Base-by-base conservation (phyloP, 345 rosid genomes). In the Moringa oleifera region DNA sequence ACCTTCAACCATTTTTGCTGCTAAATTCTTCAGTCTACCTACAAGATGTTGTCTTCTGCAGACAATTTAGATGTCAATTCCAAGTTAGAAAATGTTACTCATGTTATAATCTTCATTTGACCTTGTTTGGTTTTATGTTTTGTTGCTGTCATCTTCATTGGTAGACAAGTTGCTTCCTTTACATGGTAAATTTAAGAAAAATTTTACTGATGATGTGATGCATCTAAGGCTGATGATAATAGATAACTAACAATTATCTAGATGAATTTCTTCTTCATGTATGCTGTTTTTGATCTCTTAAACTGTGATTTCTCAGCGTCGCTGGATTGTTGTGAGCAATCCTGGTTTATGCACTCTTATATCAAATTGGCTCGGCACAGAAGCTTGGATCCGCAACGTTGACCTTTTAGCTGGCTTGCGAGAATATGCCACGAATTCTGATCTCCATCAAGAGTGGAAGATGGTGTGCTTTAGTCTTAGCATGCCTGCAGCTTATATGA, bases 301-400 rank as follows among this genome's bases (percentile, higher is more conserved):
- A 41, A 25, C 15, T 71, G 23, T 65, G 57, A 51, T 64, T 61
- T 69, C 65, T 68, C 79, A 80, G 84, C 77, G 80, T 53, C 79
- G 83, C 24, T 79, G 83, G 83, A 73, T 79, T 62, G 83, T 79
- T 23, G 83, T 79, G 59, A 76, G 81, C 78, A 79, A 76, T 66
- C 83, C 83, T 46, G 65, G 76, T 68, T 76, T 79, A 61, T 76
- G 74, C 71, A 66, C 70, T 47, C 76, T 79, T 64, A 76, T 79
- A 63, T 67, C 83, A 52, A 79, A 79, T 63, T 79, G 83, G 83
- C 81, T 79, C 51, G 80, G 79, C 52, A 79, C 83, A 46, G 83
- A 79, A 71, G 76, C 79, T 68, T 79, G 83, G 83, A 73, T 79
- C 28, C 81, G 72, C 51, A 72, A 79, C 51, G 19, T 73, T 73